These are phyloP conservation scores for Diaporthe sp. DNA, from an alignment of 2,329 filamentous ascomycete species.

Conservation along the genomic window DNA sequence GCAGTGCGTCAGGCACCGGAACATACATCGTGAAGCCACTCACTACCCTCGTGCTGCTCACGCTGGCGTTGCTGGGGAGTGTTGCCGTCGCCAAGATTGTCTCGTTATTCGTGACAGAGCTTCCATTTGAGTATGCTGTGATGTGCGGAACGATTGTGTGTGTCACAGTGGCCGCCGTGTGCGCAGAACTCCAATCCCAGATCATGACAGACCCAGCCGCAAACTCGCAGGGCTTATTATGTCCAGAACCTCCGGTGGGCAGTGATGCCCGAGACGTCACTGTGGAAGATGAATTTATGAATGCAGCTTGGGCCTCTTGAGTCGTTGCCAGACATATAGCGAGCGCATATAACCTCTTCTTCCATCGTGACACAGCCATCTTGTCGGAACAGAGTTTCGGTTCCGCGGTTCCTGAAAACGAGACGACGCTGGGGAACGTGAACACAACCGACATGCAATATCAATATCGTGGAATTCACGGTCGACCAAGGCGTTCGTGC, in stretches of 20 bases:
- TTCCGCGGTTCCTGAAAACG: background rate
- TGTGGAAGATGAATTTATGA: background rate
- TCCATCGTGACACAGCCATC: background rate
- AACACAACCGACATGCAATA: background rate
- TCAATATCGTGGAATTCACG: background rate
- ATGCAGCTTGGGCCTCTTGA: background rate
- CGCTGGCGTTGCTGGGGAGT: background rate
- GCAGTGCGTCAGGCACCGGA: background rate
- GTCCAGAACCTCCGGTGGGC: background rate
- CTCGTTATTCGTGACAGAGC: slow-evolving; percentile 5
- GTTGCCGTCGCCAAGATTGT: background rate
- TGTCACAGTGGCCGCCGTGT: background rate
- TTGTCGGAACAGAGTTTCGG: background rate
- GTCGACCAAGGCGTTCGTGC: background rate
- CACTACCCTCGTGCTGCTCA: background rate
- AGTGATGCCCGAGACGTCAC: background rate
- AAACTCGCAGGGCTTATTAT: background rate
- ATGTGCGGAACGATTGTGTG: slow-evolving; percentile 8
- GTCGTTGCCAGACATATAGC: background rate
- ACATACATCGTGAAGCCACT: slow-evolving; percentile 19
- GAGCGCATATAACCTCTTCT: background rate
- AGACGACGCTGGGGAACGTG: background rate
- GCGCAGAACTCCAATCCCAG: background rate
- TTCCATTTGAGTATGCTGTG: slow-evolving; percentile 8
- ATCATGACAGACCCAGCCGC: slow-evolving; percentile 12